A percentile compares a stretch with the other conserved stretches of the same genome.
phyloP scores from a whole-genome alignment of 2,329 filamentous ascomycete species.

The Talaromyces amestolkiae region DNA sequence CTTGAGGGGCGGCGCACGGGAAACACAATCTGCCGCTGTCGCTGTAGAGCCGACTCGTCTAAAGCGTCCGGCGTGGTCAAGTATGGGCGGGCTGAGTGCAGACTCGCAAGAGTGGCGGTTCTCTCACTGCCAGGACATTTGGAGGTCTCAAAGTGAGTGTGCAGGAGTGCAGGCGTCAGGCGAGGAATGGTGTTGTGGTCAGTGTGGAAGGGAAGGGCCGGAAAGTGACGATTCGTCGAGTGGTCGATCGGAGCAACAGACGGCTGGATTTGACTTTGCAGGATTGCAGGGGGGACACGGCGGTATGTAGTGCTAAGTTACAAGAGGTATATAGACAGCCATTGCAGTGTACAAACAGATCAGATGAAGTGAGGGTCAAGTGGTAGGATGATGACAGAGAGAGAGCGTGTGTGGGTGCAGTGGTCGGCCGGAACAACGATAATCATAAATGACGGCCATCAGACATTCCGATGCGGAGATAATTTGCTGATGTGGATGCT shows the following conservation, averaged over 20 bases:
- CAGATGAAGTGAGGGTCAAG: not conserved
- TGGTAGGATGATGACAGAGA: not conserved
- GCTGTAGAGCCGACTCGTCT: slow-evolving; percentile 1
- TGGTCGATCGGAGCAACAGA: slow-evolving; percentile 18
- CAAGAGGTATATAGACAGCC: slow-evolving; percentile 6
- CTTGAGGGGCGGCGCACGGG: slow-evolving; percentile 8
- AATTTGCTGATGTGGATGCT: not conserved
- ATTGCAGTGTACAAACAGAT: slow-evolving; percentile 3
- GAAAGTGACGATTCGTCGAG: slow-evolving; percentile 17
- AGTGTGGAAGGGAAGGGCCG: slow-evolving; percentile 7
- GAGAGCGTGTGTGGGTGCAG: slow-evolving; percentile 8
- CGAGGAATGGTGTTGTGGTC: slow-evolving; percentile 5
- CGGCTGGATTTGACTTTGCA: not conserved
- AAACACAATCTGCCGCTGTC: slow-evolving; percentile 1
- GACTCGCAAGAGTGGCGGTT: slow-evolving; percentile 2
- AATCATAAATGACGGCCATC: slow-evolving; percentile 2
- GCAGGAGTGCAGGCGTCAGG: not conserved
- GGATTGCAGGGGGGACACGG: not conserved
- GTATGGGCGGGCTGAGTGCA: not conserved
- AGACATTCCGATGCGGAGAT: slow-evolving; percentile 7
- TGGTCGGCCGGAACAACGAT: slow-evolving; percentile 21
- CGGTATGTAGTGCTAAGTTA: not conserved
- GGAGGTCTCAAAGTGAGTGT: slow-evolving; percentile 22
- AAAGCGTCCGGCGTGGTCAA: not conserved
- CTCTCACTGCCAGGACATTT: slow-evolving; percentile 27